phyloP scores from a whole-genome alignment of 1,284 basidiomycete species.

The Phylloboletellus chloephorus region DNA sequence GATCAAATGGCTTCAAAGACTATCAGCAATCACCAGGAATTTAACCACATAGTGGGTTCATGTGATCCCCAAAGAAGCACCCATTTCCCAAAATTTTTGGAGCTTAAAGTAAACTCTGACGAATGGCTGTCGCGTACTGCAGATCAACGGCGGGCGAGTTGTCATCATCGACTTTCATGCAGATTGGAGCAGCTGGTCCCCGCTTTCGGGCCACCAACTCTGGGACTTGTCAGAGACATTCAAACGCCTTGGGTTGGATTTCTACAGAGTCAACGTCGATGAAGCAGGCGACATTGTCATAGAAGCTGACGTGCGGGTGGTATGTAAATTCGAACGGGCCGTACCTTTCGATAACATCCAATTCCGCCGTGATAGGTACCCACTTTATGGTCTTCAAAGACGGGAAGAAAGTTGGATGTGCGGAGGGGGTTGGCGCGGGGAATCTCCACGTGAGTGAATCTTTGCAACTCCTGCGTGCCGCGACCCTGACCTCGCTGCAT shows the following conservation, averaged over 20 bases:
- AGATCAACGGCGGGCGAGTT: slow-evolving; percentile 28
- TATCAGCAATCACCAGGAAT: slow-evolving; percentile 19
- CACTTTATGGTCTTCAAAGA: slow-evolving; percentile 29
- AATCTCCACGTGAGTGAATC: slow-evolving; percentile 26
- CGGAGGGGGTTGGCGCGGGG: slow-evolving; percentile 25
- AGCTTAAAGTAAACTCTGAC: neutral
- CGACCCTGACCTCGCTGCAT: slow-evolving; percentile 1
- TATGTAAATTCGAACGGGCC: slow-evolving; percentile 6
- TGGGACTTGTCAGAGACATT: slow-evolving; percentile 24
- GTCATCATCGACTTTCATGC: slow-evolving; percentile 22
- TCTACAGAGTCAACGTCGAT: slow-evolving; percentile 26
- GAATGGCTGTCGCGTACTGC: neutral
- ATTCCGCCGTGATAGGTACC: slow-evolving; percentile 19
- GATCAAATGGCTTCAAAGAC: slow-evolving; percentile 15
- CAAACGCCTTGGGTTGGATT: slow-evolving; percentile 21
- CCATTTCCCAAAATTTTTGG: neutral
- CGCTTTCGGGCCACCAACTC: slow-evolving; percentile 9
- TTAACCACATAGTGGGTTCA: slow-evolving; percentile 17
- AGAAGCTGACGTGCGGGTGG: slow-evolving; percentile 28
- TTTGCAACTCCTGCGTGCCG: slow-evolving; percentile 1
- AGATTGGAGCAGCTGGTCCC: slow-evolving; percentile 11
- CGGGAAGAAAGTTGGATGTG: slow-evolving; percentile 23
- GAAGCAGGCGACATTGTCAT: slow-evolving; percentile 24
- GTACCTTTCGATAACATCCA: neutral
- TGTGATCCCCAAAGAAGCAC: neutral